These are phyloP conservation scores for Moelleriella libera DNA, from an alignment of 2,329 filamentous ascomycete genomes.

Conservation along the genomic window DNA sequence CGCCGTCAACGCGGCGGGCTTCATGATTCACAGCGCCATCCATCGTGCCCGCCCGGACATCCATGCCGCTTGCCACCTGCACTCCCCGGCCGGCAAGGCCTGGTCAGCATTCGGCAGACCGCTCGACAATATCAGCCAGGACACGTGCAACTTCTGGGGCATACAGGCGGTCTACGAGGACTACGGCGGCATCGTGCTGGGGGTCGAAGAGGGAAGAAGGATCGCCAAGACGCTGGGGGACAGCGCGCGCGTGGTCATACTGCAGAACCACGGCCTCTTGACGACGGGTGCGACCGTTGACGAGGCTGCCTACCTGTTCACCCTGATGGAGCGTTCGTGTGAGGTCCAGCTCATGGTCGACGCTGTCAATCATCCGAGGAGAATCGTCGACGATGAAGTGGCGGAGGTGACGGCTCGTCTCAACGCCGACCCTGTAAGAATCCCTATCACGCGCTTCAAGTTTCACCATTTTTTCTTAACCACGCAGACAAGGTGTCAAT, in stretches of 20 bases:
- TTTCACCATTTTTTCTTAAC: too few species aligned
- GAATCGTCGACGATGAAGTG: conserved; percentile 25
- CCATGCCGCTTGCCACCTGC: conserved; percentile 52
- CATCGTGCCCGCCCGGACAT: conserved; percentile 49
- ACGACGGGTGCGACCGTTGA: conserved; percentile 56
- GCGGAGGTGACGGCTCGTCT: conserved; percentile 16
- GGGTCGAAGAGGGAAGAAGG: conserved; percentile 46
- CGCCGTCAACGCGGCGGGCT: conserved; percentile 53
- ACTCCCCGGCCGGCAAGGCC: conserved; percentile 47
- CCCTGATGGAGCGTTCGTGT: conserved; percentile 52
- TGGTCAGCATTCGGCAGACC: conserved; percentile 49
- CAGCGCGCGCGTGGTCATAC: conserved; percentile 40
- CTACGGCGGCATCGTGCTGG: conserved; percentile 33
- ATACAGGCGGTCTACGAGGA: conserved; percentile 48
- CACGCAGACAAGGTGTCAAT: neutral
- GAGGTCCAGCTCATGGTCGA: conserved; percentile 53
- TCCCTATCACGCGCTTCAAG: too few species aligned
- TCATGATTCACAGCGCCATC: conserved; percentile 53
- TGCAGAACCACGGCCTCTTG: conserved; percentile 57
- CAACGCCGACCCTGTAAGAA: neutral
- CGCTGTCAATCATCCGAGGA: conserved; percentile 33
- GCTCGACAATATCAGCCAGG: conserved; percentile 56
- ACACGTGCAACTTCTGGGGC: conserved; percentile 47
- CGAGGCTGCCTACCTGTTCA: conserved; percentile 57
- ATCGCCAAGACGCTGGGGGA: conserved; percentile 47